Evolutionary conservation across 148 eudicot species (phyloP).

Genomic region (Dianthus caryophyllus): DNA sequence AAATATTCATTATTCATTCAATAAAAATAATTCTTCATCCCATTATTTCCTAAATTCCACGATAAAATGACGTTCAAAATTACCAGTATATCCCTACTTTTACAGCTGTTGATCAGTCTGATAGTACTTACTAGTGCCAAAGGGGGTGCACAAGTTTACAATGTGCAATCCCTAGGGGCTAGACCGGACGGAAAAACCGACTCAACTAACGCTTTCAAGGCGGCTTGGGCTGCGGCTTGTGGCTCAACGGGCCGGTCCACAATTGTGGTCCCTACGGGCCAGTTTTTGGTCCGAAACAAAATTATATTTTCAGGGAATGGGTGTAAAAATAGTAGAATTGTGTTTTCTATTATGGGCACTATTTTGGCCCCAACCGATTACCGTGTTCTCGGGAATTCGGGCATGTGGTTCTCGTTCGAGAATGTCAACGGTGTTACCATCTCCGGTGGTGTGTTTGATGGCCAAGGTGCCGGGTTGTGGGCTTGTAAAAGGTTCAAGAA

Average conservation of each 20-base stretch:
- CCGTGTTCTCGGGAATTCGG: constrained; percentile 23
- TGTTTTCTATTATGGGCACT: constrained; percentile 33
- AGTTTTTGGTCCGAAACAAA: constrained; percentile 22
- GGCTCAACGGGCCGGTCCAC: constrained; percentile 32
- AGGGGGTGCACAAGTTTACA: constrained; percentile 9
- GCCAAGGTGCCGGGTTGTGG: constrained; percentile 41
- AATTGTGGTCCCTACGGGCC: constrained; percentile 17
- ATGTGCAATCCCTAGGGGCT: constrained; percentile 38
- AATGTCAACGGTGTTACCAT: constrained; percentile 32
- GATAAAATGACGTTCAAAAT: neutral
- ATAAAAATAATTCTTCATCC: neutral
- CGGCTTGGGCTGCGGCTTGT: constrained; percentile 51
- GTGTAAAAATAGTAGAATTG: constrained; percentile 38
- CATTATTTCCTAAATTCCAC: neutral
- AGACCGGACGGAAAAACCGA: constrained; percentile 36
- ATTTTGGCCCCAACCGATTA: constrained; percentile 49
- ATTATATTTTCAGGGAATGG: constrained; percentile 22
- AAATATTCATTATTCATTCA: no score
- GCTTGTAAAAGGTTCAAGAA: constrained; percentile 32
- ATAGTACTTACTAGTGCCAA: neutral
- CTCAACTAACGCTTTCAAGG: constrained; percentile 28
- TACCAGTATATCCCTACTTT: neutral
- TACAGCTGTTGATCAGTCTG: neutral
- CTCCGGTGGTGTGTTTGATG: constrained; percentile 45
- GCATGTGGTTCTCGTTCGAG: constrained; percentile 22